Conservation (phyloP, 2,329 filamentous ascomycete genomes). For the Penicillium sp. region DNA sequence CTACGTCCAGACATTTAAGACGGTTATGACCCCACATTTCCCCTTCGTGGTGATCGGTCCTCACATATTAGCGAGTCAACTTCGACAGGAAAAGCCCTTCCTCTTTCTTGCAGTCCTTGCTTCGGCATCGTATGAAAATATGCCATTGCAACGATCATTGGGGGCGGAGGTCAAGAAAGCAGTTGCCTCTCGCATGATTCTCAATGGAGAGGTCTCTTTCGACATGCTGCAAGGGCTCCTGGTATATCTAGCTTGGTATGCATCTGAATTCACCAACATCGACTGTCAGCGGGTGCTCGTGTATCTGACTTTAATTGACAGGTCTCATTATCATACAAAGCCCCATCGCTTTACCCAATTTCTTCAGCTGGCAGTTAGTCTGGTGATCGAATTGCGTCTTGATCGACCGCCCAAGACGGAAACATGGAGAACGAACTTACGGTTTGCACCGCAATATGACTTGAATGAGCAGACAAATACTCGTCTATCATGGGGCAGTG, state of each 20-base stretch:
- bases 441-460: constrained; percentile 15
- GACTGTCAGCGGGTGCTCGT: not conserved
- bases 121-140: constrained; percentile 33
- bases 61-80: constrained; percentile 21
- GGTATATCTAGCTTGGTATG: constrained; percentile 37
- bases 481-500: constrained; percentile 30
- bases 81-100: constrained; percentile 35
- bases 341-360: constrained; percentile 34
- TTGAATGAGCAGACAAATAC: constrained; percentile 3
- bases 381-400: constrained; percentile 37
- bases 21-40: constrained; percentile 38
- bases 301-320: constrained; percentile 11
- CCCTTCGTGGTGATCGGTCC: constrained; percentile 37
- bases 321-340: constrained; percentile 35
- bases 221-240: constrained; percentile 43
- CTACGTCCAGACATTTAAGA: constrained; percentile 33
- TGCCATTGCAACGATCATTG: constrained; percentile 34
- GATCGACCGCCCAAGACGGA: constrained; percentile 26
- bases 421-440: constrained; percentile 26
- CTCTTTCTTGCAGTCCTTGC: constrained; percentile 36
- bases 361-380: constrained; percentile 37
- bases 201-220: constrained; percentile 34
- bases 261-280: not conserved
- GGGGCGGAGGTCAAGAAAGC: constrained; percentile 31
- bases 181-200: constrained; percentile 32